Base-by-base conservation (phyloP, 2,329 filamentous ascomycete species). In the Colletotrichum tofieldiae region DNA sequence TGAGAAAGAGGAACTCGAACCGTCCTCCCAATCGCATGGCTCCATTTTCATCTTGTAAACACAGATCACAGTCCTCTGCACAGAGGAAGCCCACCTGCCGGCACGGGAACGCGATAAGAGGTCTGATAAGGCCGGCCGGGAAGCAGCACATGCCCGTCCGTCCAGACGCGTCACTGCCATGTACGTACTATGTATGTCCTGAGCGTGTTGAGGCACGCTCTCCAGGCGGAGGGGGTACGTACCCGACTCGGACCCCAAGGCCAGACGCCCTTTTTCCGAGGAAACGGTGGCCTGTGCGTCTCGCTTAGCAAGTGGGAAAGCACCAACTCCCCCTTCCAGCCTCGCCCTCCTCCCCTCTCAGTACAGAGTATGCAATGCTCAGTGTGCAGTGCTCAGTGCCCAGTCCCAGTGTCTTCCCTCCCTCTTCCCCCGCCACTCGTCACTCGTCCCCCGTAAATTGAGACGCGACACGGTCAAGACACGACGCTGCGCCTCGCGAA, bases 401-500 rank as follows among this genome's bases (percentile, higher is more conserved):
- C 54, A 32, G 41, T 23, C 12, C 52, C 11, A 67, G 65, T 68
- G 67, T 67, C 49, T 14, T 37, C 14, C 23, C 52, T 18, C 18
- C 23, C 14, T 23, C 23, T 23, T 12, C 20, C 23, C 32, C 45
- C 37, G 35, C 11, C 45, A 43, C 56, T 26, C 37, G 18, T 58
- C 29, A 26, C 23, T 26, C 23, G 23, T 26, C 58, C 43, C 56
- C 37, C 29, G 51, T 66, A 71, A 71, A 69, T 69, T 64, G 75
- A 78, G 80, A 79, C 80, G 80, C 74, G 68, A 72, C 68, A 73
- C 72, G 68, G 29, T 62, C 60, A 45, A n/a, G 71, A 78, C 82
- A 81, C 82, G 83, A 80, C 77, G 77, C 67, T 67, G 49, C 83
- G 82, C 78, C 67, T 71, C 83, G 82, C 84, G 84, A 85, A 85